Conservation (phyloP, 192 early-diverging fungal genomes). For the Coemansia erecta region DNA sequence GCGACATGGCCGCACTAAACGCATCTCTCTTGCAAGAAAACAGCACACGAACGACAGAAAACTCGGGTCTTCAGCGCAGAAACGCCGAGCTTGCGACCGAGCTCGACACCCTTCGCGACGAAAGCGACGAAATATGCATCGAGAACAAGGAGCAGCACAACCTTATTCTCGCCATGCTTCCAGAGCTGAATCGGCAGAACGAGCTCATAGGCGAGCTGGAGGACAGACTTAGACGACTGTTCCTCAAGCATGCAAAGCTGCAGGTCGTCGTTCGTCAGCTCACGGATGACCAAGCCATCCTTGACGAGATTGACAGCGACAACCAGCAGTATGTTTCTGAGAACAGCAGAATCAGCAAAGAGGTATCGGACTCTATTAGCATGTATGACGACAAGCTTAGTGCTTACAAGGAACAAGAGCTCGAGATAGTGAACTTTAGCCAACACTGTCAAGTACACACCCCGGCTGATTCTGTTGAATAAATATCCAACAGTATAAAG, state of each 20-base stretch:
- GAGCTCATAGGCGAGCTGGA: not conserved
- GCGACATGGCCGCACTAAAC: not conserved
- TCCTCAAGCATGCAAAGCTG: not conserved
- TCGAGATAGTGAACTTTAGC: not conserved
- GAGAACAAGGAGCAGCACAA: not conserved
- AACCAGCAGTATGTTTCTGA: not conserved
- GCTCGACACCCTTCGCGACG: not conserved
- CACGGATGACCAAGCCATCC: not conserved
- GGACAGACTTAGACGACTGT: not conserved
- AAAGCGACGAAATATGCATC: not conserved
- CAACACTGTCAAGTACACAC: not conserved
- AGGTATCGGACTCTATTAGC: not conserved
- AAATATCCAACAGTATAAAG: not conserved
- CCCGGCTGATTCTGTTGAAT: not conserved
- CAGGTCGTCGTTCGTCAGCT: not conserved
- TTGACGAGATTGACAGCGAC: not conserved
- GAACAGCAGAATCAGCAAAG: not conserved
- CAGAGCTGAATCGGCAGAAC: constrained; percentile 2
- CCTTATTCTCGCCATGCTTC: not conserved
- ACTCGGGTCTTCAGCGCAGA: not conserved
- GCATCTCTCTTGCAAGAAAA: not conserved
- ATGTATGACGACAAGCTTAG: not conserved
- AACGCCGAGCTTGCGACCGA: not conserved
- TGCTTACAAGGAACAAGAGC: not conserved
- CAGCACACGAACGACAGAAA: not conserved